Conservation (phyloP, 805 yeast species). For the Danielia oregonensis region DNA sequence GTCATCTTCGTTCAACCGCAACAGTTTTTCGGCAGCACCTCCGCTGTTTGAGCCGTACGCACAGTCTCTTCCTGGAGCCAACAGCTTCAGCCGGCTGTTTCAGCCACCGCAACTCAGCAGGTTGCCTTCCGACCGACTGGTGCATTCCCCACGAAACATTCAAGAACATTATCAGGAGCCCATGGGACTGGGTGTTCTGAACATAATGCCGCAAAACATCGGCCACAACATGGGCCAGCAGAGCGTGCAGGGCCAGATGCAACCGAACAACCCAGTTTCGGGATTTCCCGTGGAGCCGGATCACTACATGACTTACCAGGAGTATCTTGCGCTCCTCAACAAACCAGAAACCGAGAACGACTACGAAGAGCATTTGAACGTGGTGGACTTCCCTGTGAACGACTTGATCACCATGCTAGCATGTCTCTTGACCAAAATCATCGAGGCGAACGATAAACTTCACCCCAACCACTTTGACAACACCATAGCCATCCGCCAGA, state of each 20-base stretch:
- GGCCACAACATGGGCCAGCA: no score
- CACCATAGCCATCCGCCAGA: constrained; percentile 40
- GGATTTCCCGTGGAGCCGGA: constrained; percentile 26
- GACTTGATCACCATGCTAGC: constrained; percentile 83
- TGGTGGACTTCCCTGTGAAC: constrained; percentile 78
- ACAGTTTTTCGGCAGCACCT: background rate
- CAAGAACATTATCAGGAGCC: no score
- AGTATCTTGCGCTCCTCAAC: constrained; percentile 31
- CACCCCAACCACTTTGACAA: constrained; percentile 64
- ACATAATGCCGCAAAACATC: no score
- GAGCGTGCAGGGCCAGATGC: background rate
- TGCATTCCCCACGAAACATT: background rate
- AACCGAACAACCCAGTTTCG: constrained; percentile 1
- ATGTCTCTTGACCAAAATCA: constrained; percentile 77
- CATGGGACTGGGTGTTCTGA: no score
- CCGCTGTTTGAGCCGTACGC: background rate
- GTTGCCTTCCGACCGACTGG: constrained; percentile 3
- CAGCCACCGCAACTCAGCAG: constrained; percentile 8
- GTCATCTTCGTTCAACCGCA: constrained; percentile 2
- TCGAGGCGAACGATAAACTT: constrained; percentile 82
- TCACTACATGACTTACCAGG: constrained; percentile 41
- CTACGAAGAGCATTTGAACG: constrained; percentile 60
- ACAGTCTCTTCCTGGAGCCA: constrained; percentile 1
- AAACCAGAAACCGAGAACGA: constrained; percentile 9
- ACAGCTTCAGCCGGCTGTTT: constrained; percentile 1